Evolutionary conservation across 768 basidiomycete genomes (phyloP), one percentile per base, ranked within the genome.

Genomic region (Mycena floridula): DNA sequence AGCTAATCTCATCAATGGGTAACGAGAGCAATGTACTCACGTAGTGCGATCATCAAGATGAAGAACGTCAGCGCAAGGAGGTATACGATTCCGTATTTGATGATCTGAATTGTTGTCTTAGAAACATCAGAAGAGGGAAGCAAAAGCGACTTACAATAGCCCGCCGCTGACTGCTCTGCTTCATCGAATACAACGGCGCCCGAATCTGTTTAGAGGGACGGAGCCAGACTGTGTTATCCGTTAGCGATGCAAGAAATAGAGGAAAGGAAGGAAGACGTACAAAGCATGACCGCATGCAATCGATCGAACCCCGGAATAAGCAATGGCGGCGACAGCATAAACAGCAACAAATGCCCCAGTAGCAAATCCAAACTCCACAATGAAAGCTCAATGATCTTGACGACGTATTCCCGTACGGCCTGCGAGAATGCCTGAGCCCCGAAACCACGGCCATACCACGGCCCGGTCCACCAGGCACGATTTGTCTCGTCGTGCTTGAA

Each of bases 401-500:
- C 95, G 51, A 97, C 68, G 56, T 90, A 97, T 71, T 98, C 96
- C 59, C 96, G 86, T 23, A 88, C 91, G 42, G 95, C 94, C 61
- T 98, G 96, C n/a, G 91, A 93, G 81, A 95, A 89, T 32, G 85
- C 92, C 60, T 91, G 85, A 5, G 79, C 58, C 35, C 95, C 94
- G 21, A 99, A 76, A 3, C 92, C 92, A 42, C 93, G 85, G 36
- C 94, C 94, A 62, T 93, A 95, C 96, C 96, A 97, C 59, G 83
- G 74, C 37, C 93, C 94, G 25, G 94, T 95, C 96, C 96, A 99
- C 95, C 95, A 99, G 6, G 94, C 94, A 22, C 91, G 77, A 68
- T 98, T 98, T 26, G 91, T 94, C 66, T 98, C 94, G 61, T 99
- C 96, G 61, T 98, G 93, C 70, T 99, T 99, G 78, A 96, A 96